Conservation (phyloP, 148 eudicot species). For the Vaccinium darrowii region DNA sequence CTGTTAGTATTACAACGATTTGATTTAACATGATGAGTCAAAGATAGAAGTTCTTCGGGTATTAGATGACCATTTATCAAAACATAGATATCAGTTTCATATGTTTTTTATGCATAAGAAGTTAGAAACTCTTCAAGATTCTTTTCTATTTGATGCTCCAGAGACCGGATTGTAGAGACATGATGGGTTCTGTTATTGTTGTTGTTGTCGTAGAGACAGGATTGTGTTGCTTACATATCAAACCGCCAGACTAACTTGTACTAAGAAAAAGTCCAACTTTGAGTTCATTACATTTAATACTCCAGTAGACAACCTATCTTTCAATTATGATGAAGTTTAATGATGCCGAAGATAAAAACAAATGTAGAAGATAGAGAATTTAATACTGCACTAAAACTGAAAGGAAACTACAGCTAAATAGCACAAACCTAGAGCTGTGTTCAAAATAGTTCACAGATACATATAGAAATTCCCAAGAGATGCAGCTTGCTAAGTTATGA, state of each 20-base stretch:
- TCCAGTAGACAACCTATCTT: neutral
- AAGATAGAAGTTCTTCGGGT: neutral
- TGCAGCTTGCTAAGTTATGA: neutral
- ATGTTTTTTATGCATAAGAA: neutral
- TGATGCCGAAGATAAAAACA: constrained; percentile 1
- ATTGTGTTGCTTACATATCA: neutral
- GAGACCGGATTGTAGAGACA: too few relatives aligned
- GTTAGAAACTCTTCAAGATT: neutral
- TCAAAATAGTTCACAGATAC: neutral
- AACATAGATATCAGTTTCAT: neutral
- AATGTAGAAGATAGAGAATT: neutral
- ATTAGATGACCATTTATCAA: neutral
- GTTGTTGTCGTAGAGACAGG: neutral
- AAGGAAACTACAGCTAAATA: neutral
- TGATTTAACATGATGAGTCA: neutral
- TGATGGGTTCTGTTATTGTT: too few relatives aligned
- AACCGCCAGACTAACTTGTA: neutral
- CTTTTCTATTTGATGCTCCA: neutral
- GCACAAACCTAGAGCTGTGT: neutral
- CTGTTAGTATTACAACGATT: neutral
- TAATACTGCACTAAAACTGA: neutral
- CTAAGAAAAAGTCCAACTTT: neutral
- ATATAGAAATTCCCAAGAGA: neutral
- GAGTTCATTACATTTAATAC: neutral
- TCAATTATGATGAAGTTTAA: neutral